Conservation (phyloP, 2,329 filamentous ascomycete species). For the Fusarium pseudonygamai region DNA sequence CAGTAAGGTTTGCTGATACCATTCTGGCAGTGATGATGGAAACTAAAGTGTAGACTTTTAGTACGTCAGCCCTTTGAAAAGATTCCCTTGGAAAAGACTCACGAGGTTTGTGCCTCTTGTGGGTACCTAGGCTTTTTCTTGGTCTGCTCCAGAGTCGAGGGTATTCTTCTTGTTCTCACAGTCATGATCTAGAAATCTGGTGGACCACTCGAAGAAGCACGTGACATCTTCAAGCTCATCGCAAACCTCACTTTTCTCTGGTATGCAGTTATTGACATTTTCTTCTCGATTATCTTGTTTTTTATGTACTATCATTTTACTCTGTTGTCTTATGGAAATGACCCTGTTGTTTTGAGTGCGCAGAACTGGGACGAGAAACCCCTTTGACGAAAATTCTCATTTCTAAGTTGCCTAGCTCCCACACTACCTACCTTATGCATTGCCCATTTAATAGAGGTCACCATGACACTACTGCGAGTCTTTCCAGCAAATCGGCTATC, state of each 20-base stretch:
- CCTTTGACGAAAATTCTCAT: neutral
- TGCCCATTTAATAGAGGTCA: neutral
- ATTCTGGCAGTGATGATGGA: constrained; percentile 27
- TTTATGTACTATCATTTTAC: neutral
- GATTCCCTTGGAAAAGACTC: neutral
- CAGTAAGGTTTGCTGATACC: constrained; percentile 42
- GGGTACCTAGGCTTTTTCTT: neutral
- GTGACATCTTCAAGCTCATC: constrained; percentile 1
- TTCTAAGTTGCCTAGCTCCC: neutral
- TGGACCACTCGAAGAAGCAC: constrained; percentile 22
- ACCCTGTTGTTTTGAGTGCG: neutral
- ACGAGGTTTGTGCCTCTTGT: too few relatives aligned
- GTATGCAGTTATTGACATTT: neutral
- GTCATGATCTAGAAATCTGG: neutral
- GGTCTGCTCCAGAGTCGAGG: neutral
- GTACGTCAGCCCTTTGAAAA: too few relatives aligned
- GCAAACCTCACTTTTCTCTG: neutral
- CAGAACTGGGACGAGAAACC: neutral
- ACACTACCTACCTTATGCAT: neutral
- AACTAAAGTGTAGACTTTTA: neutral
- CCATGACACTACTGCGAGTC: constrained; percentile 2
- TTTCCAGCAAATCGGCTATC: neutral
- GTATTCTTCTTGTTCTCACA: neutral
- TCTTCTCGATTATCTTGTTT: neutral
- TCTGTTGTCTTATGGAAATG: neutral